Evolutionary conservation across 352 stramenopile genomes (phyloP).

Genomic region (Pythium sukuiense): DNA sequence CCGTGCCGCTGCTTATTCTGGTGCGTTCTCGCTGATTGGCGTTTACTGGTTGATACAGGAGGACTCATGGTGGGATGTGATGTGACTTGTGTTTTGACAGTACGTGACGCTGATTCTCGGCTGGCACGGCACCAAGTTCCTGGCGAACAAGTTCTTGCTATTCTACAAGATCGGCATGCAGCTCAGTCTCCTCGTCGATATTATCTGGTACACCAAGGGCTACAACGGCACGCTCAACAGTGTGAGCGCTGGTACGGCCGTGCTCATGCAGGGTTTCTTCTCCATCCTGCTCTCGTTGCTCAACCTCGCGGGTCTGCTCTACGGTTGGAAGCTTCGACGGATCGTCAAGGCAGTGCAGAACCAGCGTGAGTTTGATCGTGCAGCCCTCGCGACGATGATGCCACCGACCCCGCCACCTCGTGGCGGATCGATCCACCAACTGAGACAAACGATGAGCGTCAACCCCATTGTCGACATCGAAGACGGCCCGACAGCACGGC

Average conservation of each 20-base stretch:
- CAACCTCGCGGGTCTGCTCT: constrained; percentile 77
- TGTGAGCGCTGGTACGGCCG: constrained; percentile 73
- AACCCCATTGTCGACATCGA: constrained; percentile 49
- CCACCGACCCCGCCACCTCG: constrained; percentile 34
- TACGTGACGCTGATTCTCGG: constrained; percentile 86
- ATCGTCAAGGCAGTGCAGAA: constrained; percentile 86
- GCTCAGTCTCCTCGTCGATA: constrained; percentile 76
- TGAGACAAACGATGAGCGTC: constrained; percentile 57
- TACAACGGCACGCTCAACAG: constrained; percentile 87
- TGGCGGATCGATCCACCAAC: constrained; percentile 31
- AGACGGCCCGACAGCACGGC: constrained; percentile 33
- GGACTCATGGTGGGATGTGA: constrained; percentile 1
- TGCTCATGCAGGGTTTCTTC: constrained; percentile 88
- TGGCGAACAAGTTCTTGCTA: constrained; percentile 82
- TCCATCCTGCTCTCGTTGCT: constrained; percentile 77
- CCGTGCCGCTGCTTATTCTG: constrained; percentile 80
- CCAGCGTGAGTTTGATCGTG: constrained; percentile 77
- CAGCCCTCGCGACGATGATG: constrained; percentile 77
- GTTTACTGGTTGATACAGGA: background rate
- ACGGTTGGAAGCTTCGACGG: constrained; percentile 86
- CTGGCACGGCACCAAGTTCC: constrained; percentile 88
- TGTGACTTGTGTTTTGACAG: constrained; percentile 21
- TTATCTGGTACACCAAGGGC: constrained; percentile 85
- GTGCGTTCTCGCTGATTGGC: constrained; percentile 17
- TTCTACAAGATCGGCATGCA: constrained; percentile 91